These are phyloP conservation scores for Penicillium desertorum DNA, from an alignment of 495 filamentous ascomycete genomes.

Conservation along the genomic window DNA sequence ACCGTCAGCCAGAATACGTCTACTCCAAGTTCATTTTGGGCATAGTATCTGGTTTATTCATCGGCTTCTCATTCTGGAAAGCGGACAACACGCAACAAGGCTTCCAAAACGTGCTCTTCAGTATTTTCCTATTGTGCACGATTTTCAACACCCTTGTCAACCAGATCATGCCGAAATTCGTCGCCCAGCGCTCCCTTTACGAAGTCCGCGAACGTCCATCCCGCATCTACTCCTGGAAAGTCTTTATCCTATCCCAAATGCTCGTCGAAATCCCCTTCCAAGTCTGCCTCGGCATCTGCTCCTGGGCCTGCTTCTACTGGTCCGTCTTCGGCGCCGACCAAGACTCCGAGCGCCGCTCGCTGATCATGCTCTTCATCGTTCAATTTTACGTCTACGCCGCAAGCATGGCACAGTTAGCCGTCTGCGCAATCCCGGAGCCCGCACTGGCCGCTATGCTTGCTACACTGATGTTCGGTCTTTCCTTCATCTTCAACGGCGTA, in stretches of 20 bases:
- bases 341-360: constrained; percentile 43
- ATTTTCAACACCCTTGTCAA: constrained; percentile 71
- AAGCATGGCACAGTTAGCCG: constrained; percentile 54
- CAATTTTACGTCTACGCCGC: constrained; percentile 47
- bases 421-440: constrained; percentile 53
- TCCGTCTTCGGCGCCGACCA: constrained; percentile 40
- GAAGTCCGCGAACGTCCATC: constrained; percentile 52
- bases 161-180: constrained; percentile 52
- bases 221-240: constrained; percentile 53
- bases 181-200: constrained; percentile 49
- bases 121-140: constrained; percentile 75
- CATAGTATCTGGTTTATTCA: constrained; percentile 60
- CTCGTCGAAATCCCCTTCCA: constrained; percentile 54
- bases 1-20: constrained; percentile 54
- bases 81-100: constrained; percentile 67
- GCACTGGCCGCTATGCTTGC: constrained; percentile 54
- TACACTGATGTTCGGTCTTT: constrained; percentile 55
- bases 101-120: constrained; percentile 79
- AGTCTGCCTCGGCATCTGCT: constrained; percentile 40
- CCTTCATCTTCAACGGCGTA: constrained; percentile 56
- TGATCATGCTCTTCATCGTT: constrained; percentile 53
- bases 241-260: constrained; percentile 50
- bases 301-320: constrained; percentile 52
- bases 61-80: constrained; percentile 83
- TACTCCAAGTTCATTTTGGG: constrained; percentile 53